A percentile compares a stretch with the other conserved stretches of the same genome.
phyloP scores from a whole-genome alignment of 177 flowering plant genomes.

The Vitis hybrid region DNA sequence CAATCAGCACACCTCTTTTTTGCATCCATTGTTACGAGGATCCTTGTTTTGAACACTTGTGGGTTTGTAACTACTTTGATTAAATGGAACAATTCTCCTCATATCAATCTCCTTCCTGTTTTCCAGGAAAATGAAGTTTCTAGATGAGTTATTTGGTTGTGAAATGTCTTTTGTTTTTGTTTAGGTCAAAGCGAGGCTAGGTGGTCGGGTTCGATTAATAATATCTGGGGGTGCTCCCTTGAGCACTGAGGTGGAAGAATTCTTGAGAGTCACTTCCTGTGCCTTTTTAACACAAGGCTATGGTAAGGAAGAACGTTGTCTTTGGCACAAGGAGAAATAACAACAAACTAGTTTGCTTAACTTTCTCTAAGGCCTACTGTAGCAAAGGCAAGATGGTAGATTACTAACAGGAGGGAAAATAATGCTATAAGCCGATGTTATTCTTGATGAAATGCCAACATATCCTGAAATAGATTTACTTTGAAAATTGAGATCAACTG shows the following conservation, averaged over 20 bases:
- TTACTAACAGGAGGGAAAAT: no score
- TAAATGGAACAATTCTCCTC: background rate
- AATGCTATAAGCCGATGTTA: no score
- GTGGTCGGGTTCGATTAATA: constrained; percentile 83
- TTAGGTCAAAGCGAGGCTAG: constrained; percentile 77
- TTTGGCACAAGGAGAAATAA: background rate
- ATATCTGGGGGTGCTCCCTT: constrained; percentile 91
- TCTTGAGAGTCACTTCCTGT: constrained; percentile 84
- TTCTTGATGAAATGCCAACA: no score
- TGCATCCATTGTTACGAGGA: no score
- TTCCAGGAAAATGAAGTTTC: background rate
- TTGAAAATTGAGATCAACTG: no score
- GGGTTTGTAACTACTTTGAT: background rate
- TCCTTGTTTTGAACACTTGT: background rate
- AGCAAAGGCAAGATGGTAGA: no score
- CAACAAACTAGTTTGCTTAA: background rate
- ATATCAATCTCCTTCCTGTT: background rate
- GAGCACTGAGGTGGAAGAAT: constrained; percentile 81
- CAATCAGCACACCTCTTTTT: no score
- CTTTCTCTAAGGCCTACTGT: no score
- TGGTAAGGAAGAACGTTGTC: constrained; percentile 41
- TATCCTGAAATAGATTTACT: no score
- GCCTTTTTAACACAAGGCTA: constrained; percentile 84
- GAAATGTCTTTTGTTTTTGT: background rate
- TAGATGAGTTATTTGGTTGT: background rate